Conservation (phyloP, 2,329 filamentous ascomycete genomes). For the Botrytis paeoniae region DNA sequence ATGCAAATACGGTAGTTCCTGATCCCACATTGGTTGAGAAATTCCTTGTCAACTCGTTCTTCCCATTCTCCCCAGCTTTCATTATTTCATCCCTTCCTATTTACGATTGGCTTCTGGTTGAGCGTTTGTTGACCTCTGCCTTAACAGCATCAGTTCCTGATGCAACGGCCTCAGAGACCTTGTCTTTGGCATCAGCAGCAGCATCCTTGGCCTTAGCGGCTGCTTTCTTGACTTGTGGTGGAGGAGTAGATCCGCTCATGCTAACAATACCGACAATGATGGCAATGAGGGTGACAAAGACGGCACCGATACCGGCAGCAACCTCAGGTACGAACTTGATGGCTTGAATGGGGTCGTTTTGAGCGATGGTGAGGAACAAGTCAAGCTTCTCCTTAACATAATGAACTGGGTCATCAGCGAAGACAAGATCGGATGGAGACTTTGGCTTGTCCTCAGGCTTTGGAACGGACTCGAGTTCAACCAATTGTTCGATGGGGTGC, state of each 20-base stretch:
- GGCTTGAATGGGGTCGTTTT: slow-evolving; percentile 76
- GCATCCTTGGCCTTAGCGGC: slow-evolving; percentile 65
- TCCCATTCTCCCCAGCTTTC: neutral
- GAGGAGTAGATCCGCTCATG: slow-evolving; percentile 61
- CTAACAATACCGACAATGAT: slow-evolving; percentile 66
- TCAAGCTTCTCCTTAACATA: slow-evolving; percentile 92
- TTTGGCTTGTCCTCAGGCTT: slow-evolving; percentile 62
- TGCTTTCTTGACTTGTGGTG: slow-evolving; percentile 71
- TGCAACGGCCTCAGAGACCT: slow-evolving; percentile 59
- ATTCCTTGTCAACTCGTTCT: neutral
- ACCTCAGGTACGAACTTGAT: slow-evolving; percentile 90
- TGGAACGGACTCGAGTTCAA: slow-evolving; percentile 76
- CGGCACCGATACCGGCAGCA: slow-evolving; percentile 72
- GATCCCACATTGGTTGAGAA: neutral
- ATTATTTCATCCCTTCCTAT: slow-evolving; percentile 46
- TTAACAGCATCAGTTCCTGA: slow-evolving; percentile 71
- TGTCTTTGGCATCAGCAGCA: slow-evolving; percentile 72
- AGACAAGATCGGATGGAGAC: slow-evolving; percentile 74
- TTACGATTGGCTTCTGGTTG: slow-evolving; percentile 36
- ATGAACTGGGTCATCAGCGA: slow-evolving; percentile 83
- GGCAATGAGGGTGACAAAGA: slow-evolving; percentile 67
- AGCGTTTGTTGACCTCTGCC: slow-evolving; percentile 42
- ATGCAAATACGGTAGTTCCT: neutral
- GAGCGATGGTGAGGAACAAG: slow-evolving; percentile 80
- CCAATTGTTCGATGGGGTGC: slow-evolving; percentile 74